These are phyloP conservation scores for Pseudogymnoascus sp. DNA, from an alignment of 2,329 filamentous ascomycete genomes.

Conservation along the genomic window DNA sequence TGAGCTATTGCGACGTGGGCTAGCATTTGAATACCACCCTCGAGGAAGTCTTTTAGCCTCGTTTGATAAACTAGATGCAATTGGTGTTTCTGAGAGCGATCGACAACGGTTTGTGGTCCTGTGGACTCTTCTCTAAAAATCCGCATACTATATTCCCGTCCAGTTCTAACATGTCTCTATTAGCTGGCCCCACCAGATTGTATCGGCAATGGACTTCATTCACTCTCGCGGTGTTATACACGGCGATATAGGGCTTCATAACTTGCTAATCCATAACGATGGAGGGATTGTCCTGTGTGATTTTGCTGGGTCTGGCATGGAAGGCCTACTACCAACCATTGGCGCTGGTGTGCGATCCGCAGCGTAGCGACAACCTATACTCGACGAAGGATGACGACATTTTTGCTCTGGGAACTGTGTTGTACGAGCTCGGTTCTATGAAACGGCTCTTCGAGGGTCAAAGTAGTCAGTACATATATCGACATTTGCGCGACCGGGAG, in stretches of 20 bases:
- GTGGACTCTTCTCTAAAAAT: neutral
- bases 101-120: neutral
- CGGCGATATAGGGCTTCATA: neutral
- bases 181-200: neutral
- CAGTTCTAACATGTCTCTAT: neutral
- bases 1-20: neutral
- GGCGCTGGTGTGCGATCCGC: neutral
- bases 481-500: neutral
- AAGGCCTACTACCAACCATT: neutral
- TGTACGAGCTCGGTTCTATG: neutral
- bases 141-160: neutral
- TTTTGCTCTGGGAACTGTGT: neutral
- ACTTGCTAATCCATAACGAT: neutral
- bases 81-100: neutral
- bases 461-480: neutral
- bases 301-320: neutral
- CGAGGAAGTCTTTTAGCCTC: neutral
- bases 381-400: neutral
- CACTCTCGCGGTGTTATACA: neutral
- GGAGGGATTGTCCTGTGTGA: neutral
- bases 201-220: neutral
- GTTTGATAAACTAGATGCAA: neutral
- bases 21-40: neutral
- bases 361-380: neutral
- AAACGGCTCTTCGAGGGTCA: neutral